Evolutionary conservation across 495 filamentous ascomycete genomes (phyloP).

Genomic region (Durotheca rogersii): DNA sequence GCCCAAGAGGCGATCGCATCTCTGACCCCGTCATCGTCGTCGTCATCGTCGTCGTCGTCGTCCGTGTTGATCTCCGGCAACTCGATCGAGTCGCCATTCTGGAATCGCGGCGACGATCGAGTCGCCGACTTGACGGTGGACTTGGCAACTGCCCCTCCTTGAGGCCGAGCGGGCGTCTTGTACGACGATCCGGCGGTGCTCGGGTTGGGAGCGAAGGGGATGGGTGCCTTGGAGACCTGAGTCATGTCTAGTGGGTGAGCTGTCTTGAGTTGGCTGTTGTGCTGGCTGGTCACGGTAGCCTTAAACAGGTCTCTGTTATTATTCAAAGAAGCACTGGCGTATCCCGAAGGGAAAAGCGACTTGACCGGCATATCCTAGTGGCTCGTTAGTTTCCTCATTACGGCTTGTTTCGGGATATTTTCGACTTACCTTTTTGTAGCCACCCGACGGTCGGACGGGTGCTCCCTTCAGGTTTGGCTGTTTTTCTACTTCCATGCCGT

Average conservation of each 20-base stretch:
- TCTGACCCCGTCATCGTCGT: constrained; percentile 57
- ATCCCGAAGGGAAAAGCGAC: constrained; percentile 64
- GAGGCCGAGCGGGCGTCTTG: constrained; percentile 61
- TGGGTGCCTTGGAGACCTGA: constrained; percentile 81
- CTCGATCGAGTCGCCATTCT: constrained; percentile 76
- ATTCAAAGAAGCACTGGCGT: constrained; percentile 51
- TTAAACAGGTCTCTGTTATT: constrained; percentile 46
- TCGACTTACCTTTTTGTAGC: constrained; percentile 67
- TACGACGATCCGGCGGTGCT: constrained; percentile 52
- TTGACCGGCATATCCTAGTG: constrained; percentile 59
- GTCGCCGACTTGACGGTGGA: constrained; percentile 54
- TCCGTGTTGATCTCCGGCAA: constrained; percentile 89
- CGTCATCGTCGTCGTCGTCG: constrained; percentile 79
- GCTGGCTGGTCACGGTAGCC: constrained; percentile 52
- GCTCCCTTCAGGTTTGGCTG: constrained; percentile 67
- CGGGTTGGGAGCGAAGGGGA: constrained; percentile 77
- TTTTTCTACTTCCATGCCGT: constrained; percentile 43
- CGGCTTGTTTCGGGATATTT: background rate
- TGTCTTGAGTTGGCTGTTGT: constrained; percentile 58
- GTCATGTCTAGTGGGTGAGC: constrained; percentile 72
- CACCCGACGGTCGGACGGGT: constrained; percentile 77
- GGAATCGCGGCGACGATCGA: constrained; percentile 75
- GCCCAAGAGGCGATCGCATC: constrained; percentile 77
- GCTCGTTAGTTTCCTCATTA: constrained; percentile 6
- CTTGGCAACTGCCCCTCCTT: constrained; percentile 44